Conservation (phyloP, 2,329 filamentous ascomycete genomes). For the Fusarium begoniae region DNA sequence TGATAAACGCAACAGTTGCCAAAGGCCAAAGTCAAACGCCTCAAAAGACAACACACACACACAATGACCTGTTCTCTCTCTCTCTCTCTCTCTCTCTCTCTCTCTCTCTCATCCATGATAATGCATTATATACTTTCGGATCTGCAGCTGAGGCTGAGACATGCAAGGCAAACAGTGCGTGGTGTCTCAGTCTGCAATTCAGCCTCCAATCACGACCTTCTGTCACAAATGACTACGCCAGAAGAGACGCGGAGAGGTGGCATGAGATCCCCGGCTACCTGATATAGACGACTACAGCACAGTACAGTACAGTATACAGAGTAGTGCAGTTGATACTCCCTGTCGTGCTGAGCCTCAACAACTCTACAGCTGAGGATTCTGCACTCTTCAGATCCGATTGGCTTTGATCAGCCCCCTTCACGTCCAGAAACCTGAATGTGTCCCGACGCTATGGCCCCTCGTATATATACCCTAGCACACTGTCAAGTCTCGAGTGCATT, state of each 20-base stretch:
- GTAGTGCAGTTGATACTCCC: not conserved
- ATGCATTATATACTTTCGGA: not conserved
- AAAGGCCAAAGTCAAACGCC: not conserved
- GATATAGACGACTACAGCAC: not conserved
- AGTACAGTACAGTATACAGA: not conserved
- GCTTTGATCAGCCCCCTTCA: not conserved
- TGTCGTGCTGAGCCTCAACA: constrained; percentile 19
- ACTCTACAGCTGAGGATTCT: not conserved
- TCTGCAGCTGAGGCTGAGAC: constrained; percentile 26
- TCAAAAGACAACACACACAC: not conserved
- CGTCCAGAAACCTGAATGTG: not conserved
- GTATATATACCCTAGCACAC: not conserved
- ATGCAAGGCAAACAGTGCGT: constrained; percentile 16
- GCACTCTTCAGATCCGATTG: not conserved
- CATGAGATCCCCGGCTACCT: constrained; percentile 2
- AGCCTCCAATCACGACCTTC: constrained; percentile 13
- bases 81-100: not conserved
- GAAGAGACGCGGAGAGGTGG: not conserved
- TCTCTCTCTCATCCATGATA: not conserved
- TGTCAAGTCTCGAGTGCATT: not conserved
- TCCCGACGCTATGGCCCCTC: not conserved
- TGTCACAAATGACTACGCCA: constrained; percentile 6
- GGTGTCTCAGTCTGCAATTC: constrained; percentile 10
- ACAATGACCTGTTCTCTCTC: not conserved
- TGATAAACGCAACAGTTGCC: not conserved